A percentile compares a stretch with the other conserved stretches of the same genome.
phyloP scores from a whole-genome alignment of 805 yeast genomes.

The Yamadazyma ubonensis region DNA sequence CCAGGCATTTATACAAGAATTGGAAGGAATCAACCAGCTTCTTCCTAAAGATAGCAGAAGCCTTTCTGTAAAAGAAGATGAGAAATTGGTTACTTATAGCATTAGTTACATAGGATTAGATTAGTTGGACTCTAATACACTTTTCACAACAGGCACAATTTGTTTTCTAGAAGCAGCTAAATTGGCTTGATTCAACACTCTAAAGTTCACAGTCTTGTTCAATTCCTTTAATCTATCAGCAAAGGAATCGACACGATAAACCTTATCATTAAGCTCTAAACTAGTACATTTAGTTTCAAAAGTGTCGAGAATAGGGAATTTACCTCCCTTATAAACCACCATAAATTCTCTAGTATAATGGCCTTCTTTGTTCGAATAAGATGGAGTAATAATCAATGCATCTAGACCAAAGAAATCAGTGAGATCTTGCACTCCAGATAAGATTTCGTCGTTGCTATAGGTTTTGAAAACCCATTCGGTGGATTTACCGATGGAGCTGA shows the following conservation, averaged over 20 bases:
- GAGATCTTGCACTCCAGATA: constrained; percentile 21
- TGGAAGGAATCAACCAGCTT: constrained; percentile 17
- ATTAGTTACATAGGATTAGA: constrained; percentile 25
- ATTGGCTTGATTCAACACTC: constrained; percentile 47
- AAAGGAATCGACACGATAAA: constrained; percentile 20
- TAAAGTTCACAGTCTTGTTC: constrained; percentile 16
- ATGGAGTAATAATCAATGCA: constrained; percentile 36
- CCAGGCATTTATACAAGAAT: constrained; percentile 15
- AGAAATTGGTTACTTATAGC: constrained; percentile 14
- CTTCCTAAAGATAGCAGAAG: constrained; percentile 21
- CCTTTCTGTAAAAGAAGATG: constrained; percentile 17
- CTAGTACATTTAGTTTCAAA: constrained; percentile 8
- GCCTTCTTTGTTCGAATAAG: constrained; percentile 34
- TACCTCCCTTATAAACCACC: constrained; percentile 1
- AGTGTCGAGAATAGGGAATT: constrained; percentile 3
- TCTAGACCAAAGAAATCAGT: constrained; percentile 24
- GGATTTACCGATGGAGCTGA: constrained; percentile 71
- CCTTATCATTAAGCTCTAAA: constrained; percentile 25
- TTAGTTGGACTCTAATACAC: constrained; percentile 6
- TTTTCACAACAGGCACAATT: constrained; percentile 65
- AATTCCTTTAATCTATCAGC: constrained; percentile 6
- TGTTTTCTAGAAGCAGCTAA: constrained; percentile 76
- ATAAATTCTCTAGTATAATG: constrained; percentile 20
- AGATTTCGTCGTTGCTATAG: constrained; percentile 24
- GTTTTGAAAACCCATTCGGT: constrained; percentile 49